Evolutionary conservation across 2,329 filamentous ascomycete species (phyloP).

Genomic region (Alternaria novae-zelandiae): DNA sequence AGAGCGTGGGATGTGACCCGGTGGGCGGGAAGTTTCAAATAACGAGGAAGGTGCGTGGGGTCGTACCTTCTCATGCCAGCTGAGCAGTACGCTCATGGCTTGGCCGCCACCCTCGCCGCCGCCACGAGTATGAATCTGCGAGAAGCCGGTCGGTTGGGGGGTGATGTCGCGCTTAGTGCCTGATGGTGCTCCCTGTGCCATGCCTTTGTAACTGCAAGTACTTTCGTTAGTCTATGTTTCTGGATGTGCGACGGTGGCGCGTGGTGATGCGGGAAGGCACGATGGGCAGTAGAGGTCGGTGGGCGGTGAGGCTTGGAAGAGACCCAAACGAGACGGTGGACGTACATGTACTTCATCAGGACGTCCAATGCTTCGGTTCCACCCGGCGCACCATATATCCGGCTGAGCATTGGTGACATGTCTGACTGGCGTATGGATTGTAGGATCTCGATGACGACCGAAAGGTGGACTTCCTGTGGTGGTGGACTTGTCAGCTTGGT

Average conservation of each 20-base stretch:
- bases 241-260: background rate
- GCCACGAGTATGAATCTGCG: slow-evolving; percentile 71
- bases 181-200: slow-evolving; percentile 59
- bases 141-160: slow-evolving; percentile 86
- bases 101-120: slow-evolving; percentile 75
- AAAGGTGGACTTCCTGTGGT: slow-evolving; percentile 78
- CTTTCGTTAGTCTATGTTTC: slow-evolving; percentile 22
- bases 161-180: slow-evolving; percentile 56
- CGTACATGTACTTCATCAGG: slow-evolving; percentile 96
- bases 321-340: slow-evolving; percentile 21
- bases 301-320: background rate
- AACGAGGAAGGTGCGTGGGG: slow-evolving; percentile 6
- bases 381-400: slow-evolving; percentile 77
- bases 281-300: background rate
- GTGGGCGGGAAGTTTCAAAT: background rate
- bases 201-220: slow-evolving; percentile 80
- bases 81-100: slow-evolving; percentile 94
- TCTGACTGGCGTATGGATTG: slow-evolving; percentile 96
- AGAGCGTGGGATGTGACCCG: background rate
- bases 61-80: slow-evolving; percentile 90
- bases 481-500: slow-evolving; percentile 37
- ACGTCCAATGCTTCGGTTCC: slow-evolving; percentile 88
- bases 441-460: slow-evolving; percentile 89
- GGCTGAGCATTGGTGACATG: slow-evolving; percentile 86
- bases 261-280: background rate